These are phyloP conservation scores for Dryadomyces sulphureus DNA, from an alignment of 2,329 filamentous ascomycete genomes.

Conservation along the genomic window DNA sequence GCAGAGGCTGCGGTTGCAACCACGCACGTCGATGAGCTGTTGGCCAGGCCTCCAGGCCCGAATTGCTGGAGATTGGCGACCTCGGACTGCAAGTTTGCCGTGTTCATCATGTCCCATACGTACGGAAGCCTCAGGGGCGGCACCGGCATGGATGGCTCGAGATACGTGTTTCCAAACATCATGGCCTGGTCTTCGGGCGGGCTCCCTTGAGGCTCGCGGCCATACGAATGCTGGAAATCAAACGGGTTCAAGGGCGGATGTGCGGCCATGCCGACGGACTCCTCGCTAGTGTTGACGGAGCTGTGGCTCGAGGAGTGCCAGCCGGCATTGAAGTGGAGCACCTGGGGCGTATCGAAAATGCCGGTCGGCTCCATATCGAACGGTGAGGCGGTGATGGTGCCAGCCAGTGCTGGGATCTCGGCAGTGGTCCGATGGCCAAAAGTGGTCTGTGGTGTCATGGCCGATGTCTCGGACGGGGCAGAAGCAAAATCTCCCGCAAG, in stretches of 20 bases:
- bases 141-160: background rate
- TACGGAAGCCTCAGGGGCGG: background rate
- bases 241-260: slow-evolving; percentile 1
- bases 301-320: background rate
- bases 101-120: background rate
- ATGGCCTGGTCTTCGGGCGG: background rate
- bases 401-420: background rate
- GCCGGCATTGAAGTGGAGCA: background rate
- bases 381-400: background rate
- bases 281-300: background rate
- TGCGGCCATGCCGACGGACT: background rate
- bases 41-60: background rate
- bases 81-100: background rate
- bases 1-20: background rate
- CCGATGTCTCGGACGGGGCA: background rate
- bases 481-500: background rate
- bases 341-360: background rate
- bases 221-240: slow-evolving; percentile 1
- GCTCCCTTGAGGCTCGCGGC: background rate
- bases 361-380: background rate
- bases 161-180: background rate
- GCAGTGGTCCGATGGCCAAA: background rate
- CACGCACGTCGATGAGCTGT: background rate
- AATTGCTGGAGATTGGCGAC: background rate
- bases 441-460: background rate